Evolutionary conservation across 306 rosid genomes (phyloP).

Genomic region (Oemleria cerasiformis): DNA sequence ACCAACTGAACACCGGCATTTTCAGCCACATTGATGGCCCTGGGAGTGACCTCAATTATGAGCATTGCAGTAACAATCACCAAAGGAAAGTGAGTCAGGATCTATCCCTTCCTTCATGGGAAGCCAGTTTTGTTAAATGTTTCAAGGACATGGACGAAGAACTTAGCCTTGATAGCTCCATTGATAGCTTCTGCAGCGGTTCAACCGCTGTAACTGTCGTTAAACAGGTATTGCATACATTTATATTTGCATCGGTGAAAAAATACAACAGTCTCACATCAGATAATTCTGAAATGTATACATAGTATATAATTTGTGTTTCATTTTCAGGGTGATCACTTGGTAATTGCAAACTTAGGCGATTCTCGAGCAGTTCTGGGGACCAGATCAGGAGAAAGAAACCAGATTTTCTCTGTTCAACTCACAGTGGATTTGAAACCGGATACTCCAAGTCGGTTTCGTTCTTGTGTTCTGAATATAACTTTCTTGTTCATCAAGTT

Average conservation of each 20-base stretch:
- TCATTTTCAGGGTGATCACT: constrained; percentile 57
- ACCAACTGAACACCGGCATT: constrained; percentile 33
- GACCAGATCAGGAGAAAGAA: constrained; percentile 49
- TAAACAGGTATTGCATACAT: constrained; percentile 55
- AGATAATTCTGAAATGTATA: no score
- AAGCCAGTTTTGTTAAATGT: constrained; percentile 56
- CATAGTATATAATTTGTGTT: not conserved
- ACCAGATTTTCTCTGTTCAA: constrained; percentile 62
- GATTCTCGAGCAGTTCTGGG: constrained; percentile 95
- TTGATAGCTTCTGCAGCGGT: constrained; percentile 83
- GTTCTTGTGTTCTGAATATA: not conserved
- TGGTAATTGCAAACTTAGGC: constrained; percentile 80
- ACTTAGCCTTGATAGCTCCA: constrained; percentile 49
- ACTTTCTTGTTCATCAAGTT: not conserved
- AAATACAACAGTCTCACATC: no score
- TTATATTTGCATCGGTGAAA: not conserved
- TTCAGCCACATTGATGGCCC: constrained; percentile 7
- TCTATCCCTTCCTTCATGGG: constrained; percentile 64
- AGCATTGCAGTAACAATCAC: not conserved
- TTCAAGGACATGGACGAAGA: constrained; percentile 64
- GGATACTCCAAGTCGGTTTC: constrained; percentile 60
- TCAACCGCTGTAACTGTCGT: constrained; percentile 75
- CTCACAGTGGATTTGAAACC: constrained; percentile 92
- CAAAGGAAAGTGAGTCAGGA: not conserved
- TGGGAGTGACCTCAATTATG: constrained; percentile 16